These are phyloP conservation scores for Wolfiporia cocos DNA, from an alignment of 1,284 basidiomycete species.

Conservation along the genomic window DNA sequence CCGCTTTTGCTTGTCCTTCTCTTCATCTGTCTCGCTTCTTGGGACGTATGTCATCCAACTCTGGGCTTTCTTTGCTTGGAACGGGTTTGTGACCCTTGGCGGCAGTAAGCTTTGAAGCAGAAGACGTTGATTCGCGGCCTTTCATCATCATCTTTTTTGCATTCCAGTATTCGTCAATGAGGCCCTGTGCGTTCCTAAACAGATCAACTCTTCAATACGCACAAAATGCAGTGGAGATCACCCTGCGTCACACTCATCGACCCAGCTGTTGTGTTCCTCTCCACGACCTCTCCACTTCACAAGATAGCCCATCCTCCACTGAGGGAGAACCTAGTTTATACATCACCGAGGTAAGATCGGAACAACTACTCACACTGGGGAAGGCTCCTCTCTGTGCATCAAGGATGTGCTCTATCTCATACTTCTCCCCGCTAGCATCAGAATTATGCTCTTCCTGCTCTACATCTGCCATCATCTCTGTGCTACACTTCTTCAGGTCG, in stretches of 20 bases:
- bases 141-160: slow-evolving; percentile 35
- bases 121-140: slow-evolving; percentile 20
- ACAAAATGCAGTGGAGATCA: slow-evolving; percentile 25
- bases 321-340: no score
- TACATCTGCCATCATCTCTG: no score
- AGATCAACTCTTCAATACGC: slow-evolving; percentile 1
- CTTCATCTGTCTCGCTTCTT: slow-evolving; percentile 18
- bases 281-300: slow-evolving; percentile 73
- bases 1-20: slow-evolving; percentile 25
- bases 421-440: slow-evolving; percentile 41
- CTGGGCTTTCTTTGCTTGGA: slow-evolving; percentile 22
- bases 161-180: slow-evolving; percentile 58
- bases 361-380: slow-evolving; percentile 47
- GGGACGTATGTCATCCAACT: slow-evolving; percentile 23
- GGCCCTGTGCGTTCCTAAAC: slow-evolving; percentile 52
- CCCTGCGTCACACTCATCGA: slow-evolving; percentile 64
- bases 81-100: slow-evolving; percentile 30
- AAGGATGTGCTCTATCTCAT: slow-evolving; percentile 70
- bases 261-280: slow-evolving; percentile 66
- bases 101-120: slow-evolving; percentile 21
- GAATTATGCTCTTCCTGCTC: slow-evolving; percentile 23
- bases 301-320: slow-evolving; percentile 63
- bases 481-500: no score
- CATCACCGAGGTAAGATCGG: no score
- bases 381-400: slow-evolving; percentile 58